A percentile compares a stretch with the other conserved stretches of the same genome.
These are phyloP conservation scores for Suhomyces anneliseae DNA, from an alignment of 1,139 yeast genomes.

Conservation along the genomic window DNA sequence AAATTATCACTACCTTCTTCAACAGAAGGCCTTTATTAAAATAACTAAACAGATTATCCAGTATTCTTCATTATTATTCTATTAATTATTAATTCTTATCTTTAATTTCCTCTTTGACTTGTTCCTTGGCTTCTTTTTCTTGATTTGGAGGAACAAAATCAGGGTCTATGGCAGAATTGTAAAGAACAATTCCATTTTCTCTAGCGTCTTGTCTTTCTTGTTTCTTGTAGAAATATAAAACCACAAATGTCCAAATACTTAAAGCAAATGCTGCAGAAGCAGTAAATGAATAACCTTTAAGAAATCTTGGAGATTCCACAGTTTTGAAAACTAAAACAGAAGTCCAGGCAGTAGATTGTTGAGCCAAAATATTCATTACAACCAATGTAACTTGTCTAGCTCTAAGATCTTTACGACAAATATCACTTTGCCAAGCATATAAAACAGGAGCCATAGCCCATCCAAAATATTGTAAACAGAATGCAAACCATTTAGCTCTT, in stretches of 20 bases:
- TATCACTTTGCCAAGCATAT: conserved; percentile 47
- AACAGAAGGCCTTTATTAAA: too few species aligned
- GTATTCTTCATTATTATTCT: too few species aligned
- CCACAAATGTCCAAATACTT: conserved; percentile 53
- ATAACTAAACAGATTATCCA: too few species aligned
- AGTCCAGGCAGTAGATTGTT: conserved; percentile 45
- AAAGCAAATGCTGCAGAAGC: conserved; percentile 54
- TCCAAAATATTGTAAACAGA: conserved; percentile 45
- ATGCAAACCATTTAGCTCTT: conserved; percentile 50
- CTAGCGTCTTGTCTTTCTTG: conserved; percentile 53
- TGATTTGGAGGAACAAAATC: conserved; percentile 11
- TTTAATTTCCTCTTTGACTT: neutral
- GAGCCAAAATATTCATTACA: conserved; percentile 45
- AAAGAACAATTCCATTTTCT: conserved; percentile 37
- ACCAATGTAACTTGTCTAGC: conserved; percentile 47
- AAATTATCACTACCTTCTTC: too few species aligned
- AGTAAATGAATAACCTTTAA: conserved; percentile 53
- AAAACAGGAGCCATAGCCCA: conserved; percentile 54
- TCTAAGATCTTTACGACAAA: conserved; percentile 45
- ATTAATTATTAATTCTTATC: neutral
- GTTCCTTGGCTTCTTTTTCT: neutral
- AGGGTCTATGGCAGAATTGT: conserved; percentile 17
- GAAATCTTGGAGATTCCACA: conserved; percentile 50
- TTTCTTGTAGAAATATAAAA: conserved; percentile 56
- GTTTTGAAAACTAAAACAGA: conserved; percentile 45